Conservation (phyloP, 805 yeast genomes). For the Sugiyamaella chiloensis region DNA sequence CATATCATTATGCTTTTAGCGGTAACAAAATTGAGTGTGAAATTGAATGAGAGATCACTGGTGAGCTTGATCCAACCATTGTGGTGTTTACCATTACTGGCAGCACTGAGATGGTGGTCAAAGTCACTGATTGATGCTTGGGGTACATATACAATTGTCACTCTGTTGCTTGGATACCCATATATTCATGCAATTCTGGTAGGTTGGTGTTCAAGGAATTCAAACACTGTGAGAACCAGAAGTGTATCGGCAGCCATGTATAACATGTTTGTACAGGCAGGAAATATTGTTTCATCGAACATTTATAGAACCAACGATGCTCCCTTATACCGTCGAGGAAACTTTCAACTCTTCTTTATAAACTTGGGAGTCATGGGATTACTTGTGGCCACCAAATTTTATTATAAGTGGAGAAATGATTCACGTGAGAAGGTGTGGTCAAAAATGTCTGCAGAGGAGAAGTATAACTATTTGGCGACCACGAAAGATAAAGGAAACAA, state of each 20-base stretch:
- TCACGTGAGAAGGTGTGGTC: constrained; percentile 49
- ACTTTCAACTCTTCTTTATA: constrained; percentile 33
- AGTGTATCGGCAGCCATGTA: constrained; percentile 64
- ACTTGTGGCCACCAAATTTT: constrained; percentile 29
- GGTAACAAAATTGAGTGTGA: constrained; percentile 18
- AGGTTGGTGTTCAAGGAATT: constrained; percentile 59
- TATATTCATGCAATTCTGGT: constrained; percentile 55
- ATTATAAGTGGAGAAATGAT: constrained; percentile 33
- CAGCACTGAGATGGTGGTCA: constrained; percentile 39
- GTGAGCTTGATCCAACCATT: constrained; percentile 18
- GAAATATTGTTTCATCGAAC: constrained; percentile 51
- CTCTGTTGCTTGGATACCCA: constrained; percentile 29
- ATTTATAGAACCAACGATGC: constrained; percentile 55
- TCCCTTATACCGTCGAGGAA: constrained; percentile 61
- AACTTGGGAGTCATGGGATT: constrained; percentile 21
- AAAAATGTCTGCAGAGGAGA: constrained; percentile 47
- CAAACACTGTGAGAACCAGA: constrained; percentile 60
- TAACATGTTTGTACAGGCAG: constrained; percentile 62
- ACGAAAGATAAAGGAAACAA: constrained; percentile 55
- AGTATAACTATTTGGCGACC: constrained; percentile 42
- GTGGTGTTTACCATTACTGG: constrained; percentile 19
- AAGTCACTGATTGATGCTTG: constrained; percentile 33
- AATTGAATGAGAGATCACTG: constrained; percentile 17
- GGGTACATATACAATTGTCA: constrained; percentile 32
- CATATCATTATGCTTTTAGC: constrained; percentile 15